Conservation (phyloP, 148 eudicot species). For the Dianthus caryophyllus region DNA sequence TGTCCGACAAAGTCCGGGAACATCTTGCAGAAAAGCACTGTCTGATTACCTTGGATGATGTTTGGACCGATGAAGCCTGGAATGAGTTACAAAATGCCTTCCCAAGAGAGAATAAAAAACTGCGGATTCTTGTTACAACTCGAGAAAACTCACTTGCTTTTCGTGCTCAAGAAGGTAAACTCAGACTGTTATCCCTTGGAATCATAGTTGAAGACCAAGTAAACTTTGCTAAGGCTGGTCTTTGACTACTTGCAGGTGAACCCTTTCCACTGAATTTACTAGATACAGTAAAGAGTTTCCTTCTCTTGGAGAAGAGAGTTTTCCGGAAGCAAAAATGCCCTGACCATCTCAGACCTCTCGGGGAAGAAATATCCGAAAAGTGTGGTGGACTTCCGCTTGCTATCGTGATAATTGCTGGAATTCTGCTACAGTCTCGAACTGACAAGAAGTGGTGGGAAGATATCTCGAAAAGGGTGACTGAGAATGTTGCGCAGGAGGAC, state of each 20-base stretch:
- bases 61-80: conserved; percentile 39
- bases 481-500: conserved; percentile 20
- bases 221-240: not conserved
- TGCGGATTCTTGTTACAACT: conserved; percentile 35
- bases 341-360: conserved; percentile 19
- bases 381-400: conserved; percentile 43
- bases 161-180: conserved; percentile 12
- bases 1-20: conserved; percentile 8
- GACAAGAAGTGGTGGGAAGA: conserved; percentile 20
- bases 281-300: conserved; percentile 30
- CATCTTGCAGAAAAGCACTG: conserved; percentile 13
- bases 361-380: conserved; percentile 22
- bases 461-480: conserved; percentile 26
- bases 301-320: conserved; percentile 28
- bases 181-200: too few species aligned
- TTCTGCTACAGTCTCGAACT: conserved; percentile 5
- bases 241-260: not conserved
- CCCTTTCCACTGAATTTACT: conserved; percentile 20
- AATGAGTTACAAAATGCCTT: conserved; percentile 28
- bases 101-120: conserved; percentile 18
- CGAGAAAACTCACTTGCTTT: conserved; percentile 26
- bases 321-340: conserved; percentile 31
- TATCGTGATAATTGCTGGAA: conserved; percentile 32
- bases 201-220: too few species aligned
- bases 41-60: conserved; percentile 34